These are phyloP conservation scores for Gossypium trilobum DNA, from an alignment of 441 rosid species.

Conservation along the genomic window DNA sequence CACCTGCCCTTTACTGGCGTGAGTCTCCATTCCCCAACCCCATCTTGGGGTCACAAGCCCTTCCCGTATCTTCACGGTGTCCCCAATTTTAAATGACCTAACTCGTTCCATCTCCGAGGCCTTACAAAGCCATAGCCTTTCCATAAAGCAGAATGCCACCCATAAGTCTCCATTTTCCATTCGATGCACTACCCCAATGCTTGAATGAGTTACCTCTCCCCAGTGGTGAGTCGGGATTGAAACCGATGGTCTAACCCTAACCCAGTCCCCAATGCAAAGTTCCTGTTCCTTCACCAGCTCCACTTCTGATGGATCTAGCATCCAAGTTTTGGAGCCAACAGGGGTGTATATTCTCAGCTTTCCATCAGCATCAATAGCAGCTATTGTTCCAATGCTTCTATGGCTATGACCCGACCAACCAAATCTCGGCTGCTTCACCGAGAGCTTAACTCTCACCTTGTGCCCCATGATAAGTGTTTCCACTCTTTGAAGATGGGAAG, in stretches of 20 bases:
- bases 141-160: conserved; percentile 82
- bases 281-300: conserved; percentile 76
- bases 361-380: conserved; percentile 91
- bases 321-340: conserved; percentile 83
- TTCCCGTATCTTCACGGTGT: conserved; percentile 66
- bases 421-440: conserved; percentile 85
- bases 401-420: conserved; percentile 94
- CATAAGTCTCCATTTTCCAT: conserved; percentile 71
- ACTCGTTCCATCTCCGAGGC: conserved; percentile 74
- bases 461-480: conserved; percentile 61
- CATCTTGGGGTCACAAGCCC: conserved; percentile 78
- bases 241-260: conserved; percentile 55
- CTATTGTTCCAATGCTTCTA: conserved; percentile 63
- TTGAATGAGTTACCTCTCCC: conserved; percentile 90
- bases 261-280: conserved; percentile 83
- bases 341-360: conserved; percentile 90
- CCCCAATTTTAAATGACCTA: conserved; percentile 67
- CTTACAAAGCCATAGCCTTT: conserved; percentile 91
- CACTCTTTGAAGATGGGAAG: conserved; percentile 59
- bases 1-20: conserved; percentile 75
- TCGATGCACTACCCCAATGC: conserved; percentile 83
- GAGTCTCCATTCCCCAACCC: conserved; percentile 99
- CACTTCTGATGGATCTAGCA: conserved; percentile 92
- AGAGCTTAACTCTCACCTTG: conserved; percentile 61
- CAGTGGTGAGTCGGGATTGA: conserved; percentile 76